phyloP scores from a whole-genome alignment of 345 rosid species.

The Noccaea caerulescens region DNA sequence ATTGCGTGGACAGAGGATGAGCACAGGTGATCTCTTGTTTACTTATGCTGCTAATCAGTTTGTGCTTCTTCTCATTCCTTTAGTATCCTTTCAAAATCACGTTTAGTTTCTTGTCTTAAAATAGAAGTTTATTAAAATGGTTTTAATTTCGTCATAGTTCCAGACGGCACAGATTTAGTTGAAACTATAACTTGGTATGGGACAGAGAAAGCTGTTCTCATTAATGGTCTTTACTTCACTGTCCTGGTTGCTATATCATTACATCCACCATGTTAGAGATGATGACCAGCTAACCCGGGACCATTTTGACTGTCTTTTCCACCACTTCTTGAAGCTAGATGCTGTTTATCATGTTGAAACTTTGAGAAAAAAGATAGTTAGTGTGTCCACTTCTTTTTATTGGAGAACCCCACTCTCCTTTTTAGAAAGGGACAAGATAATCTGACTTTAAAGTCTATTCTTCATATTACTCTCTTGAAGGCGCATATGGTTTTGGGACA shows the following conservation, averaged over 20 bases:
- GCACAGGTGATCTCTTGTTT: slow-evolving; percentile 63
- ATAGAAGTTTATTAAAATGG: not conserved
- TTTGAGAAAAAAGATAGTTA: slow-evolving; percentile 30
- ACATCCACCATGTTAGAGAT: slow-evolving; percentile 35
- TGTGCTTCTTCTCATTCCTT: slow-evolving; percentile 15
- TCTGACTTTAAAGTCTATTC: slow-evolving; percentile 12
- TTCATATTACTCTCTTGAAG: slow-evolving; percentile 14
- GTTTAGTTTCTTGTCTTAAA: not conserved
- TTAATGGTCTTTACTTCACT: slow-evolving; percentile 20
- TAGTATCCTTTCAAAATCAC: not conserved
- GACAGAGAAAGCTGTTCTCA: slow-evolving; percentile 31
- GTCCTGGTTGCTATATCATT: slow-evolving; percentile 33
- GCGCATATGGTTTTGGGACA: slow-evolving; percentile 23
- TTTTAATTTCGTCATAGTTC: slow-evolving; percentile 6
- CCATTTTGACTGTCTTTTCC: slow-evolving; percentile 40
- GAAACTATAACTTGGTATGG: slow-evolving; percentile 23
- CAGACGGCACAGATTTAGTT: slow-evolving; percentile 1
- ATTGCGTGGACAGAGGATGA: slow-evolving; percentile 99
- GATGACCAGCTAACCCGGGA: slow-evolving; percentile 40
- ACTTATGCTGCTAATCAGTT: slow-evolving; percentile 22
- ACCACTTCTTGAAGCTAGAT: slow-evolving; percentile 40
- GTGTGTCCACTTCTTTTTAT: slow-evolving; percentile 28
- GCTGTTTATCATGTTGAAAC: slow-evolving; percentile 24
- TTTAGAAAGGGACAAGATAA: slow-evolving; percentile 21
- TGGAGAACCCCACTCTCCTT: slow-evolving; percentile 35